Evolutionary conservation across 2,329 filamentous ascomycete species (phyloP), one percentile per base, ranked within the genome.

Genomic region (Pseudogymnoascus sp.): DNA sequence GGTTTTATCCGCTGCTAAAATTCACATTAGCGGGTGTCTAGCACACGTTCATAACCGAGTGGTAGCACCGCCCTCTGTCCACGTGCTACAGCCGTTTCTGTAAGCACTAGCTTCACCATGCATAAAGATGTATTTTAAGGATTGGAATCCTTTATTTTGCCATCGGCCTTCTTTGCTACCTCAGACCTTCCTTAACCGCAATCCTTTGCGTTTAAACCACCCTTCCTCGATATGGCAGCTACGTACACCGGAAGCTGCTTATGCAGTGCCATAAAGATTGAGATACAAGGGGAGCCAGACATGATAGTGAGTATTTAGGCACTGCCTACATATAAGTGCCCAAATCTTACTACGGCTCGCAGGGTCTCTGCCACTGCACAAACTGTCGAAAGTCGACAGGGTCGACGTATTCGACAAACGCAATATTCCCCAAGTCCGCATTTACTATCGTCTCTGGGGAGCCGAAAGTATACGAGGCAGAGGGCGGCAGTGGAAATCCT

Each of bases 351-450:
- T 6, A 19, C 14, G n/a, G 48, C n/a, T 31, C 48, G 10, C 25
- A 54, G 48, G 48, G 48, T 31, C 23, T 54, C n/a, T 54, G 48
- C 48, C 48, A 54, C 48, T 54, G 48, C n/a, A 54, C n/a, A 11
- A 54, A 54, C 48, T 54, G 48, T 31, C 48, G 48, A 31, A 54
- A 54, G 25, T 54, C 48, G 48, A 54, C 48, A 54, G 48, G 48
- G 48, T 54, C 48, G 8, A 16, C 25, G 23, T 54, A 54, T 31
- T 54, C 48, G 25, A 31, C 25, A 23, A 54, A 54, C n/a, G 48
- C 48, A 3, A 13, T 54, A 54, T 54, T 54, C n/a, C 2, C 7
- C n/a, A 54, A 54, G 48, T 54, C 48, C 13, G 14, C 23, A 31
- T 54, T 54, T 31, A 54, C 48, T 16, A 54, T 54, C 48, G 31